Conservation (phyloP, 306 rosid genomes). For the Gastrolobium villosum region DNA sequence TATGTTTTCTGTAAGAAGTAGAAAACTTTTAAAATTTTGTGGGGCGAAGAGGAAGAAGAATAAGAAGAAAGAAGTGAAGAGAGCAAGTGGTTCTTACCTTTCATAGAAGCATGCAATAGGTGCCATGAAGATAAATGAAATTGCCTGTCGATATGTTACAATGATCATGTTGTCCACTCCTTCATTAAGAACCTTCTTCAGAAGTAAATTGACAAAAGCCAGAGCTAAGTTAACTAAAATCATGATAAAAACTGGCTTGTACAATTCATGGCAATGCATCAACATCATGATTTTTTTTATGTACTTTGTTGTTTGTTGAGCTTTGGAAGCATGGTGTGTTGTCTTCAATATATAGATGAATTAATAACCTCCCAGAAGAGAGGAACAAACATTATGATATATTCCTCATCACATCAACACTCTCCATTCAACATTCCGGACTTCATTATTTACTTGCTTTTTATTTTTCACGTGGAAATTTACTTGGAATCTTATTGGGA, state of each 20-base stretch:
- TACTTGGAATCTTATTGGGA: constrained; percentile 26
- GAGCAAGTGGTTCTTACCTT: constrained; percentile 52
- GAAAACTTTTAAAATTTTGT: neutral
- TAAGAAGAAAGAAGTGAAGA: constrained; percentile 21
- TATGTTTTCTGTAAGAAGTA: constrained; percentile 68
- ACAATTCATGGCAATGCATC: constrained; percentile 54
- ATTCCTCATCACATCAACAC: constrained; percentile 53
- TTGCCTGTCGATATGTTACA: constrained; percentile 68
- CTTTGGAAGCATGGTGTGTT: constrained; percentile 40
- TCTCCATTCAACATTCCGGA: constrained; percentile 28
- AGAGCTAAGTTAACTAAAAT: constrained; percentile 70
- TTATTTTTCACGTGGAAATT: constrained; percentile 44
- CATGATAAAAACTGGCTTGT: constrained; percentile 70
- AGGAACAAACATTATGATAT: constrained; percentile 43
- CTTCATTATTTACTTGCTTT: neutral
- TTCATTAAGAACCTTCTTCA: constrained; percentile 73
- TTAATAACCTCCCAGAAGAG: constrained; percentile 19
- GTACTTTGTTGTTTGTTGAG: neutral
- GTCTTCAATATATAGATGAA: constrained; percentile 49
- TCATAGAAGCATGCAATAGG: constrained; percentile 79
- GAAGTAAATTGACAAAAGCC: constrained; percentile 74
- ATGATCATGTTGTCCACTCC: constrained; percentile 67
- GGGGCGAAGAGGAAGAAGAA: neutral
- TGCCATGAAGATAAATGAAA: constrained; percentile 72
- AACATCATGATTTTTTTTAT: constrained; percentile 25